phyloP scores from a whole-genome alignment of 805 yeast genomes.

The Kodamaea fukazawae region DNA sequence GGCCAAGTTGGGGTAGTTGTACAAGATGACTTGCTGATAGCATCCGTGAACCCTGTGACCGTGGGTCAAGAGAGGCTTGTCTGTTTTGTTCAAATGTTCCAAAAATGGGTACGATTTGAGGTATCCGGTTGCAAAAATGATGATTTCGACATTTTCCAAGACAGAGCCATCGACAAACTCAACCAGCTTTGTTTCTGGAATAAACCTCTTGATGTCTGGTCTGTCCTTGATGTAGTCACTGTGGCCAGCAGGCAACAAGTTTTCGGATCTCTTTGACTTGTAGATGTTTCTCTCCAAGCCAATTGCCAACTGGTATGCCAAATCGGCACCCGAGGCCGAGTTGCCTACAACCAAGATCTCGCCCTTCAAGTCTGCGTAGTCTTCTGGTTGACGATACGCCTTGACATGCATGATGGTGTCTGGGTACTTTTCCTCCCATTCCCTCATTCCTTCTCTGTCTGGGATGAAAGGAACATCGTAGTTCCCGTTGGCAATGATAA shows the following conservation, averaged over 20 bases:
- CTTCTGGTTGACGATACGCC: constrained; percentile 24
- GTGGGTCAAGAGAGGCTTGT: constrained; percentile 20
- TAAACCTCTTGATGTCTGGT: constrained; percentile 41
- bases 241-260: constrained; percentile 42
- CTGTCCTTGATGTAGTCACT: constrained; percentile 41
- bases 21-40: constrained; percentile 48
- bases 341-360: constrained; percentile 71
- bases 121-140: constrained; percentile 41
- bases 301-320: constrained; percentile 56
- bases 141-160: constrained; percentile 24
- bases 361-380: constrained; percentile 22
- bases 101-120: constrained; percentile 36
- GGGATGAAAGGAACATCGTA: constrained; percentile 37
- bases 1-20: constrained; percentile 44
- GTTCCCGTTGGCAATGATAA: constrained; percentile 41
- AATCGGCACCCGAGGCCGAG: constrained; percentile 74
- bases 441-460: constrained; percentile 26
- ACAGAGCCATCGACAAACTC: constrained; percentile 23
- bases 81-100: constrained; percentile 13
- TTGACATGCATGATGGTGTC: constrained; percentile 32
- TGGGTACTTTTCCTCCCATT: constrained; percentile 27
- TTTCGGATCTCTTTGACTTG: constrained; percentile 49
- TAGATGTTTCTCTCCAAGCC: constrained; percentile 40
- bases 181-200: constrained; percentile 29
- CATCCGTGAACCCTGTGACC: constrained; percentile 38